These are phyloP conservation scores for Backusella tuberculispora DNA, from an alignment of 192 early-diverging fungal species.

Conservation along the genomic window DNA sequence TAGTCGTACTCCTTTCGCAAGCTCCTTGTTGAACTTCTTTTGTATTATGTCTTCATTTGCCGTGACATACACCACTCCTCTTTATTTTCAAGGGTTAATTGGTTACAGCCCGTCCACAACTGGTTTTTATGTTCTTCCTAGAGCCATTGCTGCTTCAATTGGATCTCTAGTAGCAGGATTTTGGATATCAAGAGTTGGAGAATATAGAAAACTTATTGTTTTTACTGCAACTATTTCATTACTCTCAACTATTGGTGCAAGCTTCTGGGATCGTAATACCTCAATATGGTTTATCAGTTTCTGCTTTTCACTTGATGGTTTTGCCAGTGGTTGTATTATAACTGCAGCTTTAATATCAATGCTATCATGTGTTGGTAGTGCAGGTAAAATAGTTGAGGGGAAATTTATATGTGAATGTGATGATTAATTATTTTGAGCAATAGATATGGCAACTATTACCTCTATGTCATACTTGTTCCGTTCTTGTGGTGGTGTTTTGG, in stretches of 20 bases:
- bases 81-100: constrained; percentile 43
- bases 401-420: constrained; percentile 16
- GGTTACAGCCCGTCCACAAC: constrained; percentile 32
- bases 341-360: constrained; percentile 56
- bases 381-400: constrained; percentile 49
- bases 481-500: constrained; percentile 60
- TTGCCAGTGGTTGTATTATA: constrained; percentile 55
- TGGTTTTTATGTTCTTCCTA: constrained; percentile 39
- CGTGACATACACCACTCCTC: constrained; percentile 40
- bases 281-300: constrained; percentile 50
- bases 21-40: constrained; percentile 52
- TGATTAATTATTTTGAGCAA: constrained; percentile 47
- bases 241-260: constrained; percentile 55
- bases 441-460: constrained; percentile 59
- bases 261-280: constrained; percentile 58
- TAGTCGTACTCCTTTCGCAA: constrained; percentile 45
- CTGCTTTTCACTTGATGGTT: constrained; percentile 53
- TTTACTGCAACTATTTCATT: constrained; percentile 53
- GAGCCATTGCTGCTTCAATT: constrained; percentile 27
- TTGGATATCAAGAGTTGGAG: constrained; percentile 40
- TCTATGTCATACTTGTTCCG: constrained; percentile 56
- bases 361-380: constrained; percentile 52
- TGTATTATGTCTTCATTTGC: constrained; percentile 40
- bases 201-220: constrained; percentile 40
- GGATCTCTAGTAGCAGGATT: constrained; percentile 38